Conservation (phyloP, 495 filamentous ascomycete species). For the Parmelia sp. region DNA sequence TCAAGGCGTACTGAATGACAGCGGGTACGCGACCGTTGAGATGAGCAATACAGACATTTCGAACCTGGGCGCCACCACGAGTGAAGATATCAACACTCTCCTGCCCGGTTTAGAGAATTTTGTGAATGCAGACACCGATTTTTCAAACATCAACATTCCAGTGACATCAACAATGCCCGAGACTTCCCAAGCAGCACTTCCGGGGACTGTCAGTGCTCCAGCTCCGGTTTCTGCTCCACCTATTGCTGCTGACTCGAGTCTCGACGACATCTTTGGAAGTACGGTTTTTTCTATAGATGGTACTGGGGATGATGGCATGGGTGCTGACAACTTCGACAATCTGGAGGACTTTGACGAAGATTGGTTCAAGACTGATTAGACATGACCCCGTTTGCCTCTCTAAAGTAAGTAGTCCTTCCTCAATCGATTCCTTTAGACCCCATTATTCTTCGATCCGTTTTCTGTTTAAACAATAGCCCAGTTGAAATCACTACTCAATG, state of each 20-base stretch:
- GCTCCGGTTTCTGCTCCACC: constrained; percentile 2
- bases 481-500: too few relatives aligned
- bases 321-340: constrained; percentile 13
- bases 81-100: constrained; percentile 28
- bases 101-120: constrained; percentile 33
- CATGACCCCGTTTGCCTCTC: background rate
- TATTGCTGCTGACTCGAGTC: constrained; percentile 39
- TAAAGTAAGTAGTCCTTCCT: background rate
- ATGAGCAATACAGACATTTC: constrained; percentile 23
- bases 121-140: constrained; percentile 34
- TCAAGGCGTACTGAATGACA: constrained; percentile 40
- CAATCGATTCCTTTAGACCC: background rate
- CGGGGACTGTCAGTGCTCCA: background rate
- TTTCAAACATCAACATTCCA: constrained; percentile 31
- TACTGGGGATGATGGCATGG: constrained; percentile 15
- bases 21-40: constrained; percentile 31
- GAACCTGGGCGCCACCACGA: constrained; percentile 22
- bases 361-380: constrained; percentile 15
- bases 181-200: constrained; percentile 1
- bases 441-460: too few relatives aligned
- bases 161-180: constrained; percentile 6
- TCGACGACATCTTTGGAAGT: constrained; percentile 42
- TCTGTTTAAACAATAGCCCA: too few relatives aligned
- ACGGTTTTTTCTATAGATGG: constrained; percentile 16
- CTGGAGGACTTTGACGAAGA: constrained; percentile 23